Base-by-base conservation (phyloP, 2,329 filamentous ascomycete species). In the Tetracladium maxilliforme region DNA sequence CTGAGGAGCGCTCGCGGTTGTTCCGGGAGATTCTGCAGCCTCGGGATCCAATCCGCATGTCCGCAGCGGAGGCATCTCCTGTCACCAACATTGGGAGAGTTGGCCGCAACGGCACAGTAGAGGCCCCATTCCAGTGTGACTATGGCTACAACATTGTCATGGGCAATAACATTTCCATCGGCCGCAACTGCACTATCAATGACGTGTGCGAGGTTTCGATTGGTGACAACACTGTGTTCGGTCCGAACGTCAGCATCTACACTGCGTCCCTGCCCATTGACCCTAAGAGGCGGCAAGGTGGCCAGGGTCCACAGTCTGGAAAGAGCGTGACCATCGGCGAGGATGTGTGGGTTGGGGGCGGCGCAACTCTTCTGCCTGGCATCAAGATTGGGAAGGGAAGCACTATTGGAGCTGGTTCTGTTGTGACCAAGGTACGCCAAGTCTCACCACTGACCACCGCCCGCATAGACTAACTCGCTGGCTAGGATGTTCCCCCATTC, bases 91-190 rank as follows among this genome's bases (percentile, higher is more conserved):
- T 56, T 28, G 80, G 68, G 28, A 66, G 60, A 14, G 66, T 90
- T 5, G 82, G 82, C n/a, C 66, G 73, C 10, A 70, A 76, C 28
- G 76, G 81, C 5, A 61, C 75, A 21, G 78, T 98, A 14, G 83
- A 93, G 41, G 72, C 80, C 4, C 87, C 87, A 0, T 95, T 98
- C 48, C 74, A 65, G 23, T 94, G 87, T 46, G 84, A 94, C 42
- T 94, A 94, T 42, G 90, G 90, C 1, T 95, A 93, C 54, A 95
- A 98, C 47, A 78, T 95, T 39, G 67, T 68, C 23, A 79, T 98
- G 36, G 86, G 81, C 9, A 76, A 86, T 38, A 75, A 90, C 34
- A 82, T 92, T 4, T 68, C 75, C 28, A 79, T 98, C 36, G 81
- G 78, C 11, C 68, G 80, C 28, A 79, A 82, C 41, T 94, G 86